phyloP scores from a whole-genome alignment of 768 basidiomycete genomes.

The Holtermanniella nyarrowii region DNA sequence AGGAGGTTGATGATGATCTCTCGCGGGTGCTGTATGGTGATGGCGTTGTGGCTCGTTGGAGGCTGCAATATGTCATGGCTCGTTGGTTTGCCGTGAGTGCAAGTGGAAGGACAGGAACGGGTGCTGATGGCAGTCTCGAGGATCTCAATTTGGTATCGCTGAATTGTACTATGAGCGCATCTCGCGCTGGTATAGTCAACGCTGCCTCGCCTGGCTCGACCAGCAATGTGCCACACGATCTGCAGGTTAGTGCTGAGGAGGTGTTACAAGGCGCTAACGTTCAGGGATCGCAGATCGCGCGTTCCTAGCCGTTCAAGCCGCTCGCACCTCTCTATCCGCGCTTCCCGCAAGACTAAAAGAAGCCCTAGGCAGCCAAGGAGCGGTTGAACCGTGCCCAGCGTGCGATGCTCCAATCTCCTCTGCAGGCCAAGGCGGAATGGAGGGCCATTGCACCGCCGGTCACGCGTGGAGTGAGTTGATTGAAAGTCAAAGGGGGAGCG shows the following conservation, averaged over 20 bases:
- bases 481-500: no score
- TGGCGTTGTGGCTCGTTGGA: slow-evolving; percentile 4
- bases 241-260: not conserved
- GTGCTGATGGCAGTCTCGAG: not conserved
- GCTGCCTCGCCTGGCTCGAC: not conserved
- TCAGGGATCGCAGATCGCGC: not conserved
- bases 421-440: slow-evolving; percentile 2
- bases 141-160: not conserved
- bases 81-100: slow-evolving; percentile 16
- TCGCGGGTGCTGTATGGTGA: slow-evolving; percentile 3
- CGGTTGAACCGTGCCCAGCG: slow-evolving; percentile 6
- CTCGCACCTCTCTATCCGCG: no score
- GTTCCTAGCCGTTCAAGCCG: no score
- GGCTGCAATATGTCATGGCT: slow-evolving; percentile 12
- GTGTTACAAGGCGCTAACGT: not conserved
- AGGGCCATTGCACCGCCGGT: slow-evolving; percentile 12
- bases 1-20: not conserved
- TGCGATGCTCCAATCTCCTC: slow-evolving; percentile 4
- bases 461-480: slow-evolving; percentile 32
- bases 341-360: no score
- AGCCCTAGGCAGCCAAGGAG: not conserved
- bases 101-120: not conserved
- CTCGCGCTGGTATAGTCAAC: not conserved
- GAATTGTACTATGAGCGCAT: not conserved
- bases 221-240: not conserved